Base-by-base conservation (phyloP, 2,329 filamentous ascomycete genomes). In the Bipolaris victoriae region DNA sequence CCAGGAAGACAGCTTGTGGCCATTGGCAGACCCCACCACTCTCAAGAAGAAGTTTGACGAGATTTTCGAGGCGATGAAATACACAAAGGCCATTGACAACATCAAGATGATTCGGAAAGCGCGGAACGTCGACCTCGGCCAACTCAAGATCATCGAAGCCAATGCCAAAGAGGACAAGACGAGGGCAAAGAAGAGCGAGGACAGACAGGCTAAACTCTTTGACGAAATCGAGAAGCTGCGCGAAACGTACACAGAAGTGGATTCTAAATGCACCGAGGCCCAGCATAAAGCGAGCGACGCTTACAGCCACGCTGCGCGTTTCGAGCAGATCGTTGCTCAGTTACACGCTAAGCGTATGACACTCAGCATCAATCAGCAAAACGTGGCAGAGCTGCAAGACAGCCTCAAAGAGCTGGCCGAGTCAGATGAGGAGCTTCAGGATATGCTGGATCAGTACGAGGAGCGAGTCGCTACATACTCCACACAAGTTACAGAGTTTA, bases 1-100 rank as follows among this genome's bases (percentile, higher is more conserved):
- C 72, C 95, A 99, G 73, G 95, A 99, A 74, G 95, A 99, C 66
- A 97, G 94, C 24, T 79, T 98, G 26, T 99, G 95, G 95, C 95
- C 95, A 0, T 88, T 99, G 83, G 96, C 92, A 72, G 91, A 96
- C 69, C 92, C 95, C 0, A 81, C 86, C 0, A 86, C 86, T 0
- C 81, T 99, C 49, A 99, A 99, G 78, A 96, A 96, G 76, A 90
- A 88, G 50, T 99, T 99, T 59, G 95, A 99, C 72, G 92, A 97
- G 73, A 99, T 99, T 10, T 99, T 99, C 66, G 95, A 98, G 77
- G 95, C 95, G 1, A 83, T 91, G 78, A 97, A 97, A 74, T 99
- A 98, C 77, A 97, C 93, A 33, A 97, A 97, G 71, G 95, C 93
- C 16, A 96, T 99, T 58, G 93, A 97, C 44, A 97, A 96, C 74